Percentiles rank a stretch among this genome's conserved stretches.
phyloP scores from a whole-genome alignment of 176 grass and related monocot species.

The Eleusine coracana region DNA sequence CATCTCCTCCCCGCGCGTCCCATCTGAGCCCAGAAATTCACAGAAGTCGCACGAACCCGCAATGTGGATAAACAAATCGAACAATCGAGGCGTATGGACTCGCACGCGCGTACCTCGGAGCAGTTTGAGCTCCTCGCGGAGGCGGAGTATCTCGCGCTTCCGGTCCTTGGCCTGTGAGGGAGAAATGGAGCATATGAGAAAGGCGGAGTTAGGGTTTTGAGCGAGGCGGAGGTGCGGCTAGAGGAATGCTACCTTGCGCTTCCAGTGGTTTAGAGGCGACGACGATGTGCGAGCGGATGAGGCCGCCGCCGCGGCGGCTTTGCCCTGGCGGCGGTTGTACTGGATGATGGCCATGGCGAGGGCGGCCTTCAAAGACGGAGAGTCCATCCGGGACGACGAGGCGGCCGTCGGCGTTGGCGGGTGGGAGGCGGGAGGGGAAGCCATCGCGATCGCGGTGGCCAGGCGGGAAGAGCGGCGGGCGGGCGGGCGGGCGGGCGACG shows the following conservation, averaged over 20 bases:
- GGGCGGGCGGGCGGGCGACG: not conserved
- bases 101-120: not conserved
- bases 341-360: conserved; percentile 76
- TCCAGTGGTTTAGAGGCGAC: conserved; percentile 66
- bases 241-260: conserved; percentile 66
- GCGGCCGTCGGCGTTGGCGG: conserved; percentile 30
- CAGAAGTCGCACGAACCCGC: not conserved
- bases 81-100: not conserved
- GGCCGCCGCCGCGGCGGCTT: not conserved
- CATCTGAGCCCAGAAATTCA: conserved; percentile 42
- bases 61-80: not conserved
- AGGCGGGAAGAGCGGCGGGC: not conserved
- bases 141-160: conserved; percentile 76
- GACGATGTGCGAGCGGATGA: conserved; percentile 35
- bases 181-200: not conserved
- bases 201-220: conserved; percentile 26
- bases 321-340: conserved; percentile 49
- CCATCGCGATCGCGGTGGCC: conserved; percentile 43
- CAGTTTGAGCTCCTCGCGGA: conserved; percentile 42
- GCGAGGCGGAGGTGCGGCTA: not conserved
- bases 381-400: conserved; percentile 52
- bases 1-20: conserved; percentile 47
- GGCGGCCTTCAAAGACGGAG: conserved; percentile 74
- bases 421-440: conserved; percentile 32
- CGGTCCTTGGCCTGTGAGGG: conserved; percentile 74